Evolutionary conservation across 2,329 filamentous ascomycete genomes (phyloP).

Genomic region (Claviceps fusiformis): DNA sequence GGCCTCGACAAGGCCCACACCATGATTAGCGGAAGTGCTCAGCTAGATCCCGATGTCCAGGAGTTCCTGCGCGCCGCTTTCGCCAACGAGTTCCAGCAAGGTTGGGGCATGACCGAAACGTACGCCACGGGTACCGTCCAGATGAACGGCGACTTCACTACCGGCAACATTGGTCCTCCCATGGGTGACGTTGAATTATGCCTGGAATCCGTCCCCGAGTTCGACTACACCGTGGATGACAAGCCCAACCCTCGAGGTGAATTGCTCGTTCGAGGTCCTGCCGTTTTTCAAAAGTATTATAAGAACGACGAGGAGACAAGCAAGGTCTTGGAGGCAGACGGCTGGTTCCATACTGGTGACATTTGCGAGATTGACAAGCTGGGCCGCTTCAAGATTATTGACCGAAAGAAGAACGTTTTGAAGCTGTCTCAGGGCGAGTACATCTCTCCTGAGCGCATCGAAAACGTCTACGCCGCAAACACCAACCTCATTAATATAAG

Average conservation of each 20-base stretch:
- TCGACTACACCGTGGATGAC: slow-evolving; percentile 83
- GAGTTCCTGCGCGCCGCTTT: slow-evolving; percentile 79
- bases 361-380: slow-evolving; percentile 73
- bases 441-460: slow-evolving; percentile 90
- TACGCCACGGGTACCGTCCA: slow-evolving; percentile 70
- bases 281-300: slow-evolving; percentile 76
- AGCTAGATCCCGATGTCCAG: slow-evolving; percentile 77
- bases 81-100: slow-evolving; percentile 66
- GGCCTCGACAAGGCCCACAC: slow-evolving; percentile 60
- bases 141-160: slow-evolving; percentile 52
- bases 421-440: slow-evolving; percentile 98
- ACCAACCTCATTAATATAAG: slow-evolving; percentile 64
- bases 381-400: slow-evolving; percentile 84
- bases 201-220: slow-evolving; percentile 76
- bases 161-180: slow-evolving; percentile 71
- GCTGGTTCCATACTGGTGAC: slow-evolving; percentile 96
- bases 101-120: slow-evolving; percentile 88
- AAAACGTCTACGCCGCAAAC: slow-evolving; percentile 83
- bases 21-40: slow-evolving; percentile 82
- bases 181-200: slow-evolving; percentile 59
- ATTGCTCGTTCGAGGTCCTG: slow-evolving; percentile 68
- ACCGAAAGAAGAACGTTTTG: slow-evolving; percentile 97
- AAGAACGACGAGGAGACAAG: slow-evolving; percentile 78
- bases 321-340: slow-evolving; percentile 70
- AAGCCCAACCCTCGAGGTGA: slow-evolving; percentile 85